Conservation (phyloP, 371 early-diverging fungal genomes). For the Apophysomyces trapeziformis region DNA sequence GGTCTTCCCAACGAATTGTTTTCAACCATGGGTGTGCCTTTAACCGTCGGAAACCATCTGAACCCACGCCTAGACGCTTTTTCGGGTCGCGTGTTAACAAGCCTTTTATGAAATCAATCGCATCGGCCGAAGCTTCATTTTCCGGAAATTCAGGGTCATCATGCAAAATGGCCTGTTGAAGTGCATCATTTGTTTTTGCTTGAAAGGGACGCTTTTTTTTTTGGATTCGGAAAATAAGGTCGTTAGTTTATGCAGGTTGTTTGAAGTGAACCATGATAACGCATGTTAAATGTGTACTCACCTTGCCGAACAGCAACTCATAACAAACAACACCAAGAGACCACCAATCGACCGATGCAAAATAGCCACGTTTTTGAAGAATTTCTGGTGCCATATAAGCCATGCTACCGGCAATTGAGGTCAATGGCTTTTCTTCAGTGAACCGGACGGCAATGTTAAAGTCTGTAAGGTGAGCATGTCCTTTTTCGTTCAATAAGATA, state of each 20-base stretch:
- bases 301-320: conserved; percentile 79
- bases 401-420: conserved; percentile 70
- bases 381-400: conserved; percentile 83
- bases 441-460: conserved; percentile 82
- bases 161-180: conserved; percentile 63
- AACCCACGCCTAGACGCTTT: conserved; percentile 62
- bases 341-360: conserved; percentile 87
- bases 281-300: conserved; percentile 16
- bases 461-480: conserved; percentile 87
- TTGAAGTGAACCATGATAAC: too few species aligned
- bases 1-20: conserved; percentile 59
- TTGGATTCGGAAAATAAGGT: too few species aligned
- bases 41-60: conserved; percentile 55
- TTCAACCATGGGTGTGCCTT: conserved; percentile 68
- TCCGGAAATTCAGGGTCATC: conserved; percentile 63
- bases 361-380: conserved; percentile 67
- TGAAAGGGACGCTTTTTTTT: conserved; percentile 73
- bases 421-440: conserved; percentile 56
- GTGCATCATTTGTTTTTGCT: conserved; percentile 35
- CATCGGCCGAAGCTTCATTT: conserved; percentile 47
- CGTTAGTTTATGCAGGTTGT: too few species aligned
- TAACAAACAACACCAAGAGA: conserved; percentile 82
- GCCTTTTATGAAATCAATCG: conserved; percentile 55
- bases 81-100: conserved; percentile 52
- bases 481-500: conserved; percentile 82